Conservation (phyloP, 371 early-diverging fungal genomes). For the Rhizopus sp. region DNA sequence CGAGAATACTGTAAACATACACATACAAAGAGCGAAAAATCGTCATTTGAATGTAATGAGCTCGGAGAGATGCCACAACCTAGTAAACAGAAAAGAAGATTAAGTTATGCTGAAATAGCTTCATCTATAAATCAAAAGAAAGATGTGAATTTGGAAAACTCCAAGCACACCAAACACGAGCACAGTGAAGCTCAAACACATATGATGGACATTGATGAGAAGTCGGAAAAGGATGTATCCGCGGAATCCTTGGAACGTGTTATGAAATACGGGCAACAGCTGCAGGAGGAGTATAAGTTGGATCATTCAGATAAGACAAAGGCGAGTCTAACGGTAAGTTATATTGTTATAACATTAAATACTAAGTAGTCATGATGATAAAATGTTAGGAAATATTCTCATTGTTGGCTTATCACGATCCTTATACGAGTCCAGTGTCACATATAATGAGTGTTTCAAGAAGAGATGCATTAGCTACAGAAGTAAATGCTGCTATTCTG, state of each 20-base stretch:
- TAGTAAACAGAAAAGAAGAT: conserved; percentile 9
- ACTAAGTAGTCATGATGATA: background rate
- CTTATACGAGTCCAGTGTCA: conserved; percentile 53
- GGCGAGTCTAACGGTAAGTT: conserved; percentile 29
- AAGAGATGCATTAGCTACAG: conserved; percentile 58
- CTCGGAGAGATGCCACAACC: conserved; percentile 8
- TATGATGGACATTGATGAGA: conserved; percentile 15
- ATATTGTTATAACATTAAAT: background rate
- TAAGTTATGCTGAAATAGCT: conserved; percentile 43
- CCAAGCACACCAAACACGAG: background rate
- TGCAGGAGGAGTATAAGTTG: conserved; percentile 71
- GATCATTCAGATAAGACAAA: conserved; percentile 35
- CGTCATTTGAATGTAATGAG: background rate
- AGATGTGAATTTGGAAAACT: background rate
- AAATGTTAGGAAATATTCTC: conserved; percentile 60
- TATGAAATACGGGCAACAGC: conserved; percentile 71
- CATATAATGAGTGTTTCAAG: conserved; percentile 49
- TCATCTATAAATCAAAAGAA: conserved; percentile 29
- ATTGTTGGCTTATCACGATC: conserved; percentile 79
- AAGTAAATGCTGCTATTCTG: conserved; percentile 75
- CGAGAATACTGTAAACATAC: conserved; percentile 25
- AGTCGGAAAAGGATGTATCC: background rate
- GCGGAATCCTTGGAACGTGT: conserved; percentile 36
- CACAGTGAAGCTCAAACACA: background rate
- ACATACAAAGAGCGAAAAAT: conserved; percentile 54